Evolutionary conservation across 176 grass and related monocot species (phyloP), one percentile per base, ranked within the genome.

Genomic region (Chloris gayana): DNA sequence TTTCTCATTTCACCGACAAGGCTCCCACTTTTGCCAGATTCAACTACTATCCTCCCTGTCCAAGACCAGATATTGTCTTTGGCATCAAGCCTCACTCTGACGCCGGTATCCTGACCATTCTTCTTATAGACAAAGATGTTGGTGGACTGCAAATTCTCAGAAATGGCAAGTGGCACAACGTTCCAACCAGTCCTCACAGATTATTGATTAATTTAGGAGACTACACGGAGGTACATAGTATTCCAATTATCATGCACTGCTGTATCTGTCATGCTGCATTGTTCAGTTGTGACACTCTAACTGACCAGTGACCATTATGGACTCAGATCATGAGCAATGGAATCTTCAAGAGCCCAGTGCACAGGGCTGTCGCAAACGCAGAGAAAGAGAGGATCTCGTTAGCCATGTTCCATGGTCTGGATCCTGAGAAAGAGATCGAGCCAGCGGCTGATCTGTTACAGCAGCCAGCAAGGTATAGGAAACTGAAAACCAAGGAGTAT

Each of bases 301-400:
- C 46, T 60, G 25, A 59, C 6, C 50, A n/a, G n/a, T 57, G 14
- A 54, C 19, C 6, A 32, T 14, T 27, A 30, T 4, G 56, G 14
- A 38, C 32, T 71, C 79, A 97, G 93, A 83, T 97, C 32, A 79
- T 97, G 72, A 93, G 39, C 47, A 97, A 97, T 17, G 88, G 64
- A 14, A 82, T 24, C 9, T 82, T 86, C 69, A 80, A 30, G 26
- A 76, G 76, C 38, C 83, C 88, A 0, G 7, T 91, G 68, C 93
- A 97, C n/a, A 79, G 90, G 42, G 90, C 74, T 2, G 47, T 80
- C 54, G 81, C 85, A 0, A 97, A 91, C 25, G 0, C 39, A 0
- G n/a, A 73, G 50, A 83, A 69, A 21, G 85, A 88, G 35, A 81
- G 93, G 69, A 41, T 87, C 3, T 93, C 93, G 3, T 2, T 91